These are phyloP conservation scores for Medicago lupulina DNA, from an alignment of 306 rosid genomes.

Conservation along the genomic window DNA sequence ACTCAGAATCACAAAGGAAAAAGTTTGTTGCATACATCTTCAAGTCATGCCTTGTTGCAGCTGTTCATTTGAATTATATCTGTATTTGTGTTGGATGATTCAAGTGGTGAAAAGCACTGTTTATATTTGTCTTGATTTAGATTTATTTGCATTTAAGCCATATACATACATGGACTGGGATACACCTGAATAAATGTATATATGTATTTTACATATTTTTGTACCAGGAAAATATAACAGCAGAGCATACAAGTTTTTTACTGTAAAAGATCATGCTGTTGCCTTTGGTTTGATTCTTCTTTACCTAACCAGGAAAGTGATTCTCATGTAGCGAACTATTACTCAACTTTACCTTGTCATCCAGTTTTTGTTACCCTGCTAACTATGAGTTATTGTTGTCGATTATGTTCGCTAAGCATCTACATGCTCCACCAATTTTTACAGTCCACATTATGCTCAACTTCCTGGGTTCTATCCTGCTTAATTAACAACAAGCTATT, in stretches of 20 bases:
- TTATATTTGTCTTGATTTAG: background rate
- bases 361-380: too few relatives aligned
- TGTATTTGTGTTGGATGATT: constrained; percentile 9
- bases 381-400: too few relatives aligned
- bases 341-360: too few relatives aligned
- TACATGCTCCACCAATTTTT: too few relatives aligned
- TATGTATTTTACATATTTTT: background rate
- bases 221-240: background rate
- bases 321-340: too few relatives aligned
- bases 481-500: too few relatives aligned
- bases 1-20: background rate
- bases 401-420: too few relatives aligned
- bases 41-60: background rate
- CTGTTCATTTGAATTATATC: background rate
- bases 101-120: background rate
- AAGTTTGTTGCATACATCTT: background rate
- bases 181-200: background rate
- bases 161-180: background rate
- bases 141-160: background rate
- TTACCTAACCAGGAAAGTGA: too few relatives aligned
- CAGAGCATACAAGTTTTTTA: background rate
- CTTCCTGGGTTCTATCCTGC: too few relatives aligned
- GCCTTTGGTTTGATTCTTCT: background rate
- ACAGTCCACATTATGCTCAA: too few relatives aligned
- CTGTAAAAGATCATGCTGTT: background rate